Conservation (phyloP, 371 early-diverging fungal species). For the Mucor plumbeus region DNA sequence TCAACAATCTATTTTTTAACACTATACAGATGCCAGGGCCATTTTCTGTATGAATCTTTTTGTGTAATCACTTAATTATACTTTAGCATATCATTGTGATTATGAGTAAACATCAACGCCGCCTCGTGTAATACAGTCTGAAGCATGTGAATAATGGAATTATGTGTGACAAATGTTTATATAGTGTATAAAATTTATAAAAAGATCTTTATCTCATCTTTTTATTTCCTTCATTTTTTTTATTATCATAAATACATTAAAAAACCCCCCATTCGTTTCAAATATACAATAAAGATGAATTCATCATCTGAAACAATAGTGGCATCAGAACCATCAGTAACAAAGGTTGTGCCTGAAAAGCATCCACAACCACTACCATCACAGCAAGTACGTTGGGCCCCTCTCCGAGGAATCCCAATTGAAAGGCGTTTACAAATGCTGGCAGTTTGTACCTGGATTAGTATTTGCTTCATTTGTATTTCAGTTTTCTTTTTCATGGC, state of each 20-base stretch:
- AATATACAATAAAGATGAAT: background rate
- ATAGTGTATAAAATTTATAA: no score
- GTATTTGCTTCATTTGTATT: constrained; percentile 46
- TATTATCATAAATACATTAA: background rate
- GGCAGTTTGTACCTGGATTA: constrained; percentile 48
- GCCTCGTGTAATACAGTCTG: constrained; percentile 7
- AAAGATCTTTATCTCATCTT: background rate
- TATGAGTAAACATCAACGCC: background rate
- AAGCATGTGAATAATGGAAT: constrained; percentile 9
- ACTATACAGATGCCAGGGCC: constrained; percentile 4
- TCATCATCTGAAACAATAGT: constrained; percentile 16
- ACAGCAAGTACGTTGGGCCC: constrained; percentile 30
- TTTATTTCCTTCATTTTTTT: background rate
- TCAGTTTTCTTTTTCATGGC: constrained; percentile 50
- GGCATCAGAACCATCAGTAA: background rate
- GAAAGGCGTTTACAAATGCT: constrained; percentile 77
- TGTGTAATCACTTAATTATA: background rate
- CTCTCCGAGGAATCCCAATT: constrained; percentile 54
- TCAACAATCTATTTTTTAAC: background rate
- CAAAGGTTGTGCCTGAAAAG: background rate
- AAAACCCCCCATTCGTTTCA: background rate
- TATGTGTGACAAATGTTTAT: constrained; percentile 10
- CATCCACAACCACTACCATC: background rate
- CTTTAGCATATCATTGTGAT: background rate
- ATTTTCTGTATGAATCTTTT: background rate